Evolutionary conservation across 148 eudicot species (phyloP).

Genomic region (Linanthus parryae): DNA sequence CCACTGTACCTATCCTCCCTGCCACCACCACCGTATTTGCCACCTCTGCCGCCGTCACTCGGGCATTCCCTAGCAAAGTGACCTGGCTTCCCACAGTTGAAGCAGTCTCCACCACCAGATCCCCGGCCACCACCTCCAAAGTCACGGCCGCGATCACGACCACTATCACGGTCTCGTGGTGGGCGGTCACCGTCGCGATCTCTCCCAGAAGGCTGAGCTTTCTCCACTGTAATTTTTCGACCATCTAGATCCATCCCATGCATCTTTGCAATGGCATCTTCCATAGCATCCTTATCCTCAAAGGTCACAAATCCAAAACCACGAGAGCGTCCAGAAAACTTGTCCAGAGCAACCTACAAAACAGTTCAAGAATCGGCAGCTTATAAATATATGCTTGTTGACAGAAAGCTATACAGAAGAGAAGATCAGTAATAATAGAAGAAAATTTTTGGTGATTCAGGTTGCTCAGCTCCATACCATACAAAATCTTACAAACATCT

Average conservation of each 20-base stretch:
- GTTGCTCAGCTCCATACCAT: too few relatives aligned
- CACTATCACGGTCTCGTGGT: constrained; percentile 45
- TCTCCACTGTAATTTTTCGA: constrained; percentile 84
- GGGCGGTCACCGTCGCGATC: constrained; percentile 59
- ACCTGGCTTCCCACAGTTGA: constrained; percentile 60
- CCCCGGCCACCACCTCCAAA: constrained; percentile 62
- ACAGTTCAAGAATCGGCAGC: neutral
- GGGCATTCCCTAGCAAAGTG: constrained; percentile 65
- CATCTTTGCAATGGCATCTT: constrained; percentile 93
- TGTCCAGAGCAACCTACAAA: constrained; percentile 71
- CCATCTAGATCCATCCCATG: constrained; percentile 93
- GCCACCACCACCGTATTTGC: constrained; percentile 68
- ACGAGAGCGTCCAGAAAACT: constrained; percentile 86
- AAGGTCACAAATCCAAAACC: constrained; percentile 97
- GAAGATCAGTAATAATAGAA: too few relatives aligned
- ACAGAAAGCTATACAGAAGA: too few relatives aligned
- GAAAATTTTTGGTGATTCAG: too few relatives aligned
- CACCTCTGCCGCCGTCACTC: constrained; percentile 46
- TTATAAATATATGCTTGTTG: too few relatives aligned
- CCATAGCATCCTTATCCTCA: constrained; percentile 84
- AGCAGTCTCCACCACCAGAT: constrained; percentile 70
- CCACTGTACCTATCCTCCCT: constrained; percentile 51
- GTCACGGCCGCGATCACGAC: constrained; percentile 35
- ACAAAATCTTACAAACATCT: too few relatives aligned
- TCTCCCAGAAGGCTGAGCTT: constrained; percentile 74